These are phyloP conservation scores for Kluyveromyces sp. DNA, from an alignment of 1,139 yeast species.

Conservation along the genomic window DNA sequence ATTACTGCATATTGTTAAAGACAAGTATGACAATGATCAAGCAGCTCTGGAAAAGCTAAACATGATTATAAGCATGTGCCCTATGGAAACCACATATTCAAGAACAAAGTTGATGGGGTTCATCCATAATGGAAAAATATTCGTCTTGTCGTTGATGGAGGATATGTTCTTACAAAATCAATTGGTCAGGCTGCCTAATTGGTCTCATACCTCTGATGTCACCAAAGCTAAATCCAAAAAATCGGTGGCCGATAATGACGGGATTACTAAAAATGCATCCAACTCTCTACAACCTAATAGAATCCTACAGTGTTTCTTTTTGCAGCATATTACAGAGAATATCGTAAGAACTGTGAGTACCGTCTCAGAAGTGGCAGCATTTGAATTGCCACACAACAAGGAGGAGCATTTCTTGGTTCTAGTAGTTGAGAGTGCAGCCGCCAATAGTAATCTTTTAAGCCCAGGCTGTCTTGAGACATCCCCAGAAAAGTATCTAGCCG, in stretches of 20 bases:
- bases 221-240: slow-evolving; percentile 12
- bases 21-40: slow-evolving; percentile 6
- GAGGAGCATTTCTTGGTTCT: slow-evolving; percentile 80
- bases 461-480: slow-evolving; percentile 9
- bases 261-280: neutral
- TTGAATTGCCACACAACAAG: slow-evolving; percentile 74
- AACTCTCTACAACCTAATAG: slow-evolving; percentile 13
- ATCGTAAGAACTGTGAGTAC: slow-evolving; percentile 76
- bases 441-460: slow-evolving; percentile 25
- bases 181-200: slow-evolving; percentile 43
- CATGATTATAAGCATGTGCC: slow-evolving; percentile 27
- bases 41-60: slow-evolving; percentile 22
- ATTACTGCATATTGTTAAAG: slow-evolving; percentile 17
- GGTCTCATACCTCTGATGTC: slow-evolving; percentile 32
- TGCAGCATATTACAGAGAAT: slow-evolving; percentile 65
- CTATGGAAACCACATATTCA: slow-evolving; percentile 44
- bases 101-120: slow-evolving; percentile 91
- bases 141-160: slow-evolving; percentile 82
- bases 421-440: slow-evolving; percentile 77
- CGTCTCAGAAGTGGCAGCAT: slow-evolving; percentile 85
- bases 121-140: slow-evolving; percentile 77
- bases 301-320: slow-evolving; percentile 48
- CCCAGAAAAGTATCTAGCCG: slow-evolving; percentile 14
- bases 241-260: slow-evolving; percentile 1
- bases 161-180: slow-evolving; percentile 73